Conservation (phyloP, 2,329 filamentous ascomycete genomes). For the Diaporthe eres region DNA sequence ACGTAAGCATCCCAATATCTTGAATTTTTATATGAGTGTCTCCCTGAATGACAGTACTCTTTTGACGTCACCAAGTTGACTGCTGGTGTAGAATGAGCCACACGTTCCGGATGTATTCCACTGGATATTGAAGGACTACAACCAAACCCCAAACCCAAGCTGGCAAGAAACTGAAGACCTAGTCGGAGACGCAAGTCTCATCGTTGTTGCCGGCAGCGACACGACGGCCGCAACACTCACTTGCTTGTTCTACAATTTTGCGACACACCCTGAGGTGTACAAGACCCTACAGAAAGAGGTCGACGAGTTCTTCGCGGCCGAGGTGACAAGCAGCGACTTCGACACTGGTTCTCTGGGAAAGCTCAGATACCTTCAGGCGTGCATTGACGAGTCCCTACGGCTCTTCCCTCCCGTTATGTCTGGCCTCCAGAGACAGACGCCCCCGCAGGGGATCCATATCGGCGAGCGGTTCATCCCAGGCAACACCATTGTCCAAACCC, state of each 20-base stretch:
- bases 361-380: slow-evolving; percentile 35
- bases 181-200: slow-evolving; percentile 49
- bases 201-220: slow-evolving; percentile 50
- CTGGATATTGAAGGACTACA: slow-evolving; percentile 49
- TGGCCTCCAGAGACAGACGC: slow-evolving; percentile 45
- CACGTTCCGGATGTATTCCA: slow-evolving; percentile 50
- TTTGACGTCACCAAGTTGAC: background rate
- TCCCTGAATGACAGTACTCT: too few relatives aligned
- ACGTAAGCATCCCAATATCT: slow-evolving; percentile 31
- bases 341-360: slow-evolving; percentile 38
- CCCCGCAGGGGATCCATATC: slow-evolving; percentile 49
- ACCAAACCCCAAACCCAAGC: slow-evolving; percentile 41
- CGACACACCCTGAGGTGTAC: slow-evolving; percentile 39
- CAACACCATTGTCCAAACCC: slow-evolving; percentile 43
- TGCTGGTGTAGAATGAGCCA: slow-evolving; percentile 29
- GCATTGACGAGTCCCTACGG: slow-evolving; percentile 37
- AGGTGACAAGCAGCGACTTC: slow-evolving; percentile 37
- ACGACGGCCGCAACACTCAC: slow-evolving; percentile 44
- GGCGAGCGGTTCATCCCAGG: slow-evolving; percentile 45
- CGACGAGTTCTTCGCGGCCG: slow-evolving; percentile 40
- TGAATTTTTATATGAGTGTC: background rate
- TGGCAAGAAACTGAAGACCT: slow-evolving; percentile 47
- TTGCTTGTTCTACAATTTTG: slow-evolving; percentile 44
- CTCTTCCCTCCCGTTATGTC: slow-evolving; percentile 37
- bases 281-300: slow-evolving; percentile 40